phyloP scores from a whole-genome alignment of 2,329 filamentous ascomycete species.

The Pyrenochaeta sp. region DNA sequence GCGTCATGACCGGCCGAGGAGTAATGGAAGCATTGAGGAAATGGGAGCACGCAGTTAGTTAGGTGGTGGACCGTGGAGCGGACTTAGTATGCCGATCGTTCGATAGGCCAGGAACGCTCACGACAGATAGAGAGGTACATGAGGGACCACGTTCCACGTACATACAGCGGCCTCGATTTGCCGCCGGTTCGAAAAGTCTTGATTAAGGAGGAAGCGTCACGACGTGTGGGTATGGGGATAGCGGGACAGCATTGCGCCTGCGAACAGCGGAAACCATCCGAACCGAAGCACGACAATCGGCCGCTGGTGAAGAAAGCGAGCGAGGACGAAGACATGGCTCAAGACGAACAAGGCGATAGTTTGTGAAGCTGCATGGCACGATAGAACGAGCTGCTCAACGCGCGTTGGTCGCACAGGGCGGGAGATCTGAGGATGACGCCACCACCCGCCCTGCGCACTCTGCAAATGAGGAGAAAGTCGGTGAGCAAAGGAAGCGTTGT shows the following conservation, averaged over 20 bases:
- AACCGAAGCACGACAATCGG: neutral
- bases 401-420: slow-evolving; percentile 24
- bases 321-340: neutral
- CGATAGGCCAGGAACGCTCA: slow-evolving; percentile 38
- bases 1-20: slow-evolving; percentile 18
- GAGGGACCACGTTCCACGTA: slow-evolving; percentile 33
- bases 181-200: slow-evolving; percentile 39
- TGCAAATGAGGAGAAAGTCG: slow-evolving; percentile 29
- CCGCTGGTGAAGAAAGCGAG: neutral
- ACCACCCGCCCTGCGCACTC: slow-evolving; percentile 31
- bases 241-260: slow-evolving; percentile 1
- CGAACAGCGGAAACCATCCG: neutral
- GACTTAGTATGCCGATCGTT: slow-evolving; percentile 17
- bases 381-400: slow-evolving; percentile 18
- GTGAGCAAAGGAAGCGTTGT: slow-evolving; percentile 38
- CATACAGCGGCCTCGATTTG: slow-evolving; percentile 38
- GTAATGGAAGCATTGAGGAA: slow-evolving; percentile 22
- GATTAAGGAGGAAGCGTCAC: slow-evolving; percentile 28
- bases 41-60: slow-evolving; percentile 25
- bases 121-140: slow-evolving; percentile 32
- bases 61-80: slow-evolving; percentile 19
- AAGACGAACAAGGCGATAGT: neutral
- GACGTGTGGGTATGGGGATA: slow-evolving; percentile 17
- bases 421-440: slow-evolving; percentile 32
- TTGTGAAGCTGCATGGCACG: neutral